These are phyloP conservation scores for Neonectria hederae DNA, from an alignment of 2,329 filamentous ascomycete genomes.

Conservation along the genomic window DNA sequence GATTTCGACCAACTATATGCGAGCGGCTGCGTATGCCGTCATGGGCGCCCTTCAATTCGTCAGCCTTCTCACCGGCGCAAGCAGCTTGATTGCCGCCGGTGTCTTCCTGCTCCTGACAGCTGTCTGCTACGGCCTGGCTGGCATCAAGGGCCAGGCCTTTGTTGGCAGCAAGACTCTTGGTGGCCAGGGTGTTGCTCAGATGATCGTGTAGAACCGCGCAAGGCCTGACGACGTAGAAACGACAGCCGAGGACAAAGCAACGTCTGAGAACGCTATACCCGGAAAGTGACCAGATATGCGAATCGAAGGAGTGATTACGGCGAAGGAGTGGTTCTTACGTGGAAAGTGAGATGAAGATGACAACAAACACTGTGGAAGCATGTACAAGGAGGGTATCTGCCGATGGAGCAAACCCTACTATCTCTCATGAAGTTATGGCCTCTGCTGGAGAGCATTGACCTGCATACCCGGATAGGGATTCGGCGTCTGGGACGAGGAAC, in stretches of 20 bases:
- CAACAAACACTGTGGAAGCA: constrained; percentile 13
- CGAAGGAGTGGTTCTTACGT: background rate
- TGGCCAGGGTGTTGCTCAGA: constrained; percentile 92
- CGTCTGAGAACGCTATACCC: background rate
- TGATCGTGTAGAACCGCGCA: constrained; percentile 79
- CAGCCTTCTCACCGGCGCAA: constrained; percentile 71
- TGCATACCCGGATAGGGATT: constrained; percentile 43
- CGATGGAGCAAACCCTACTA: constrained; percentile 29
- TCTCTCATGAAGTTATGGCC: constrained; percentile 37
- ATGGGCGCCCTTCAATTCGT: constrained; percentile 89
- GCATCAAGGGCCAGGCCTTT: constrained; percentile 84
- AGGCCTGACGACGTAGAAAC: background rate
- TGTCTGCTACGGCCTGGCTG: constrained; percentile 83
- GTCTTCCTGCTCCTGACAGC: constrained; percentile 81
- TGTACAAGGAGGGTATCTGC: constrained; percentile 17
- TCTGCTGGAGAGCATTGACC: constrained; percentile 38
- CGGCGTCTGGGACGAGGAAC: constrained; percentile 46
- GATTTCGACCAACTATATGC: constrained; percentile 97
- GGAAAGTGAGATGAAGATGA: constrained; percentile 6
- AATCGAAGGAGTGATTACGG: constrained; percentile 1
- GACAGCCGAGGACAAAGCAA: constrained; percentile 12
- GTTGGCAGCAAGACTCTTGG: constrained; percentile 95
- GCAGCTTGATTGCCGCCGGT: constrained; percentile 85
- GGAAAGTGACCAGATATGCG: constrained; percentile 6
- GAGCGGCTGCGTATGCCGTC: constrained; percentile 82